Conservation (phyloP, 2,329 filamentous ascomycete species). For the Dothiorella sarmentorum region DNA sequence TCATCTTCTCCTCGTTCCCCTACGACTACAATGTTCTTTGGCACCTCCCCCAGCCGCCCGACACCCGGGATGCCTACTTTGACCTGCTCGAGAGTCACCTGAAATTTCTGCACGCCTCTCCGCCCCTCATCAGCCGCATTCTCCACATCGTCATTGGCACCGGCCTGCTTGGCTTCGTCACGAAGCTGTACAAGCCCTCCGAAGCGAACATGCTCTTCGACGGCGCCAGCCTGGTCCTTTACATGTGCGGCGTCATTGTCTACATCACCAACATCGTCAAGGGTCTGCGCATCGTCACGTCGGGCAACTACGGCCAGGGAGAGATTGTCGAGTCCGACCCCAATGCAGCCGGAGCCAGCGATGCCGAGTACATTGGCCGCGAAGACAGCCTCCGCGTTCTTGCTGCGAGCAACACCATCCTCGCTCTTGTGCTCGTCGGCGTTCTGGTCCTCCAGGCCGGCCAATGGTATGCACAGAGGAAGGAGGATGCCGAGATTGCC, state of each 20-base stretch:
- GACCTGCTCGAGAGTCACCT: slow-evolving; percentile 86
- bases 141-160: slow-evolving; percentile 90
- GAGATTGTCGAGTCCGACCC: slow-evolving; percentile 34
- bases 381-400: slow-evolving; percentile 91
- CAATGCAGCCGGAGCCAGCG: slow-evolving; percentile 34
- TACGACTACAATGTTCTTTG: slow-evolving; percentile 93
- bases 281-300: slow-evolving; percentile 78
- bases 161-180: slow-evolving; percentile 77
- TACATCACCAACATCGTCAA: slow-evolving; percentile 97
- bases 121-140: slow-evolving; percentile 86
- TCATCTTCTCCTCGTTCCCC: slow-evolving; percentile 93
- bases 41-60: slow-evolving; percentile 56
- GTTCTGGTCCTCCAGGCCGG: slow-evolving; percentile 91
- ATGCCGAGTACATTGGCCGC: slow-evolving; percentile 64
- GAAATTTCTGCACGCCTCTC: slow-evolving; percentile 84
- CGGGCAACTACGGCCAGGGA: slow-evolving; percentile 59
- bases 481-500: slow-evolving; percentile 77
- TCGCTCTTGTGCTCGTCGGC: slow-evolving; percentile 87
- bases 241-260: slow-evolving; percentile 83
- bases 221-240: slow-evolving; percentile 67
- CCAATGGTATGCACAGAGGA: slow-evolving; percentile 97
- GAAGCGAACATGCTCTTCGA: slow-evolving; percentile 97
- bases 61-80: slow-evolving; percentile 65
- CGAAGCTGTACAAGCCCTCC: slow-evolving; percentile 90
- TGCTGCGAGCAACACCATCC: slow-evolving; percentile 91